Percentiles rank a stretch among this genome's conserved stretches.
Conservation (phyloP, 306 rosid genomes). For the Quercus cerris region DNA sequence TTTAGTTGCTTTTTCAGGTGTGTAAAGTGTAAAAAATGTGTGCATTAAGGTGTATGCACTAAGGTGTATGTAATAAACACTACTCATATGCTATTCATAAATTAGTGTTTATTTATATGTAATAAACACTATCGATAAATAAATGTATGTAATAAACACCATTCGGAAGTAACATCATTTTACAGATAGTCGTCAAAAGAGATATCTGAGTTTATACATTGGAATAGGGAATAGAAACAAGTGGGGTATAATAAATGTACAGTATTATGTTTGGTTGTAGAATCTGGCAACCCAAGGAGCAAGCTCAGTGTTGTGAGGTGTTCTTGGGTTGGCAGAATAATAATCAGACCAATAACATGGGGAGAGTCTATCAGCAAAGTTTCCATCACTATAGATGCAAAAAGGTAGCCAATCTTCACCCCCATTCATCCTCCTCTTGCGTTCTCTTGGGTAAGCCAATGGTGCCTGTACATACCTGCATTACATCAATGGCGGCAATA, state of each 20-base stretch:
- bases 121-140: no score
- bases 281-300: constrained; percentile 91
- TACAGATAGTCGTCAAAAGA: background rate
- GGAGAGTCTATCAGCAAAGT: constrained; percentile 48
- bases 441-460: constrained; percentile 84
- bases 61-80: no score
- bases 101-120: no score
- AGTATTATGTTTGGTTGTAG: constrained; percentile 37
- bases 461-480: constrained; percentile 89
- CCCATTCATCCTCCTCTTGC: constrained; percentile 84
- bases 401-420: constrained; percentile 89
- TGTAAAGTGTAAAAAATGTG: no score
- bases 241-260: background rate
- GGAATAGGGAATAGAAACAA: background rate
- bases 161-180: background rate
- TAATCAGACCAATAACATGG: constrained; percentile 85
- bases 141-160: background rate
- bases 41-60: no score
- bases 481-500: background rate
- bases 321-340: constrained; percentile 61
- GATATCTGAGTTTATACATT: background rate
- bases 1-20: no score
- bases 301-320: constrained; percentile 64
- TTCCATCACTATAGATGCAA: constrained; percentile 56
- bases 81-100: no score